Conservation (phyloP, 2,329 filamentous ascomycete genomes). For the Tolypocladium pustulatum region DNA sequence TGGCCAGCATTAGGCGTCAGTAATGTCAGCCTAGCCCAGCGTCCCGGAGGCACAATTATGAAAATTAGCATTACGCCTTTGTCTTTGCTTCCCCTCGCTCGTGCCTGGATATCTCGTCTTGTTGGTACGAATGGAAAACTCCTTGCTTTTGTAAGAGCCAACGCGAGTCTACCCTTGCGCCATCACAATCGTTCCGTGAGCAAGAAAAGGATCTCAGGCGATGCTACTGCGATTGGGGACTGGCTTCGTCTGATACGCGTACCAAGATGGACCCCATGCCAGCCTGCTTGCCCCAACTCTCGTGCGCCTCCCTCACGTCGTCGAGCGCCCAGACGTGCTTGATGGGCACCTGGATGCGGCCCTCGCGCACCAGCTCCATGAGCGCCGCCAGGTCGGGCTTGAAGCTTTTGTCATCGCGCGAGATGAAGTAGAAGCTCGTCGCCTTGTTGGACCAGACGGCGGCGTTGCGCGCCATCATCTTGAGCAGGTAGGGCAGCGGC, state of each 20-base stretch:
- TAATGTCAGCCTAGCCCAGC: not conserved
- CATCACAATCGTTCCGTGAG: not conserved
- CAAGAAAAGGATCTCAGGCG: not conserved
- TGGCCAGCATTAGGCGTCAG: not conserved
- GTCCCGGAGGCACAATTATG: not conserved
- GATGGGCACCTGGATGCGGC: slow-evolving; percentile 23
- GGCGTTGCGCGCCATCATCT: slow-evolving; percentile 20
- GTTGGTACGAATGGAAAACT: not conserved
- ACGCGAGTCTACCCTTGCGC: not conserved
- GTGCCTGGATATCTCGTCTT: too few relatives aligned
- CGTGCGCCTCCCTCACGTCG: slow-evolving; percentile 25
- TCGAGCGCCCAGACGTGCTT: slow-evolving; percentile 30
- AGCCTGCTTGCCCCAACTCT: slow-evolving; percentile 20
- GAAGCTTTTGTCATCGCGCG: slow-evolving; percentile 21
- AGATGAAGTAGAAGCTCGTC: slow-evolving; percentile 25
- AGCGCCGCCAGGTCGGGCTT: slow-evolving; percentile 18
- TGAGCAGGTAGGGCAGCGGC: slow-evolving; percentile 18
- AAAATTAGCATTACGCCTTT: not conserved
- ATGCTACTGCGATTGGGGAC: not conserved
- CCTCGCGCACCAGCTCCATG: slow-evolving; percentile 18
- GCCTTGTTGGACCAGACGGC: slow-evolving; percentile 16
- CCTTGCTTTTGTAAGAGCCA: not conserved
- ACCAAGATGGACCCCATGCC: slow-evolving; percentile 27
- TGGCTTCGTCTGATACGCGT: slow-evolving; percentile 8
- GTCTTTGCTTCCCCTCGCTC: too few relatives aligned